Percentiles rank a stretch among this genome's conserved stretches.
Conservation (phyloP, 192 early-diverging fungal genomes). For the Umbelopsis sp. region DNA sequence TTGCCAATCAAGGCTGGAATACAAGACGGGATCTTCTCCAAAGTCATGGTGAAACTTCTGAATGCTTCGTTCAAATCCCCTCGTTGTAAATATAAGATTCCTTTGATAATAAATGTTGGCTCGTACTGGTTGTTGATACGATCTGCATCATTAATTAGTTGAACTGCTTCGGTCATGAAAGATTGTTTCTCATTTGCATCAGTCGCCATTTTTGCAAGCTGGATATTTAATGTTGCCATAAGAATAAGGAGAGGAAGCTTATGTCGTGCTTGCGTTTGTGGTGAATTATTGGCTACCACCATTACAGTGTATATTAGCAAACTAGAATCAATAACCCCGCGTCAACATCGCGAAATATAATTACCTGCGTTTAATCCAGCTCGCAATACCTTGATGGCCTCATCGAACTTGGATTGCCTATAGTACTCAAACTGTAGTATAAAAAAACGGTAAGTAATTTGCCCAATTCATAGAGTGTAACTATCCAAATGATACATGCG, state of each 20-base stretch:
- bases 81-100: constrained; percentile 55
- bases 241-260: constrained; percentile 74
- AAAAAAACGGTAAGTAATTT: not conserved
- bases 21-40: constrained; percentile 49
- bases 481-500: constrained; percentile 19
- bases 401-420: constrained; percentile 60
- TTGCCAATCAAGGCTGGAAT: constrained; percentile 65
- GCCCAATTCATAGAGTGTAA: not conserved
- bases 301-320: not conserved
- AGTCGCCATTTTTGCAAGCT: constrained; percentile 53
- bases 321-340: no score
- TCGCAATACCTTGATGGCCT: constrained; percentile 57
- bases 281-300: constrained; percentile 18
- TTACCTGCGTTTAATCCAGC: constrained; percentile 54
- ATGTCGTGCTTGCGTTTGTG: constrained; percentile 43
- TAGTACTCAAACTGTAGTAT: constrained; percentile 68
- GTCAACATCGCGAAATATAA: no score
- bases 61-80: constrained; percentile 57
- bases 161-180: constrained; percentile 68
- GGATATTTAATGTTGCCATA: constrained; percentile 76
- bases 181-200: constrained; percentile 49
- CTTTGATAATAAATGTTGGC: constrained; percentile 75
- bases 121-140: constrained; percentile 69
- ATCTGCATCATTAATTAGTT: constrained; percentile 76
- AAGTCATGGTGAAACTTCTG: constrained; percentile 51